phyloP scores from a whole-genome alignment of 2,329 filamentous ascomycete genomes.

The Didymella lethalis region DNA sequence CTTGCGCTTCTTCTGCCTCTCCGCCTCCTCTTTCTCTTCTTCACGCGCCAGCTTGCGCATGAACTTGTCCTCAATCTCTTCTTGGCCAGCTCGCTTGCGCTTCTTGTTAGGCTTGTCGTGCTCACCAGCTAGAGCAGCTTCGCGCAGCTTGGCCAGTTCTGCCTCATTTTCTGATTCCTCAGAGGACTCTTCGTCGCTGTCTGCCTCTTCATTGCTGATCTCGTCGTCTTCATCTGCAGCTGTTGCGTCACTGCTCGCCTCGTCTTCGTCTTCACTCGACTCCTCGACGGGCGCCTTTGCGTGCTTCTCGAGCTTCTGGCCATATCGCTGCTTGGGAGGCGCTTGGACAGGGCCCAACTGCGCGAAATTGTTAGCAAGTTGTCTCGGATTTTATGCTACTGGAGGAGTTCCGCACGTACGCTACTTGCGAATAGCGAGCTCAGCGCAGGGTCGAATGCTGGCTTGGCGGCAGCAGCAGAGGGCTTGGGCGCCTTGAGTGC shows the following conservation, averaged over 20 bases:
- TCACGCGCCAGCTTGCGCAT: constrained; percentile 67
- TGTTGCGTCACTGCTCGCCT: constrained; percentile 39
- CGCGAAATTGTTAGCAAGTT: constrained; percentile 21
- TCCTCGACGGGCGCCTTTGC: constrained; percentile 28
- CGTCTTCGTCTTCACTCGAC: constrained; percentile 48
- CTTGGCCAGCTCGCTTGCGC: constrained; percentile 63
- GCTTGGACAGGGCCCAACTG: constrained; percentile 50
- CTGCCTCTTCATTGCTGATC: constrained; percentile 41
- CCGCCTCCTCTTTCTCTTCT: constrained; percentile 53
- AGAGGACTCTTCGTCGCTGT: constrained; percentile 30
- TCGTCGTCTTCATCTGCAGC: constrained; percentile 54
- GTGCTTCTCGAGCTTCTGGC: constrained; percentile 27
- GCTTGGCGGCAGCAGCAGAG: constrained; percentile 41
- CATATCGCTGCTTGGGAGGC: constrained; percentile 53
- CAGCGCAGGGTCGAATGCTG: constrained; percentile 54
- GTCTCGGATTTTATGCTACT: constrained; percentile 3
- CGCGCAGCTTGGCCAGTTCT: constrained; percentile 36
- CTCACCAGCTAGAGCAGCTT: constrained; percentile 38
- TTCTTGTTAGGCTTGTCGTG: constrained; percentile 47
- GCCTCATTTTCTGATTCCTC: constrained; percentile 35
- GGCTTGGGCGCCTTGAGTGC: constrained; percentile 25
- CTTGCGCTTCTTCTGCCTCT: constrained; percentile 49
- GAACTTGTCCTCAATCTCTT: constrained; percentile 75
- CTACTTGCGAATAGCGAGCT: constrained; percentile 59
- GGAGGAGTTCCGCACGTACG: constrained; percentile 36